phyloP scores from a whole-genome alignment of 1,284 basidiomycete genomes.

The Phlebopus sp. region DNA sequence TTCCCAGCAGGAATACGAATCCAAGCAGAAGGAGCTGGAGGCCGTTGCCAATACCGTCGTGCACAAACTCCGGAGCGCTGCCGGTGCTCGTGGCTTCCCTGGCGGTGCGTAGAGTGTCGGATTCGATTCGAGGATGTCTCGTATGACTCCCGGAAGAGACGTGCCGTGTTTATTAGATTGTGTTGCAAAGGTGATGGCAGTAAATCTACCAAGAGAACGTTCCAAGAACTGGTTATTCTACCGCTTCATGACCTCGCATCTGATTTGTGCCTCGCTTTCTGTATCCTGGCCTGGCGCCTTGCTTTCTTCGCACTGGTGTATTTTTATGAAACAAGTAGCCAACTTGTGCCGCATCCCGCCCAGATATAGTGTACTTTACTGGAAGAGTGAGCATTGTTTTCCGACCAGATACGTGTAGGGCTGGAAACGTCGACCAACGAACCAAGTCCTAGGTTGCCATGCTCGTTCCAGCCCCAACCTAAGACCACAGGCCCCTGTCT shows the following conservation, averaged over 20 bases:
- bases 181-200: too few species aligned
- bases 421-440: conserved; percentile 49
- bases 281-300: too few species aligned
- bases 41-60: conserved; percentile 90
- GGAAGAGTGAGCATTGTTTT: conserved; percentile 7
- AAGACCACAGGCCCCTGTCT: conserved; percentile 49
- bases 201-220: too few species aligned
- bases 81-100: conserved; percentile 57
- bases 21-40: conserved; percentile 96
- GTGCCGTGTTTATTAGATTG: too few species aligned
- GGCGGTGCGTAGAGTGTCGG: conserved; percentile 45
- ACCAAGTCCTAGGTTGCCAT: conserved; percentile 82
- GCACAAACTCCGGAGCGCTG: conserved; percentile 85
- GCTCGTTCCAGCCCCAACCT: conserved; percentile 96
- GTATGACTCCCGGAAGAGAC: too few species aligned
- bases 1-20: conserved; percentile 94
- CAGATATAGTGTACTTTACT: conserved; percentile 42
- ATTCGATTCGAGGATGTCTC: too few species aligned
- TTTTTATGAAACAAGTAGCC: conserved; percentile 46
- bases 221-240: too few species aligned
- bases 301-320: not conserved
- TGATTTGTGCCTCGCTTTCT: not conserved
- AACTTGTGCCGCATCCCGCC: conserved; percentile 77
- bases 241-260: too few species aligned
- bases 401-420: conserved; percentile 56